Base-by-base conservation (phyloP, 179 eudicot genomes). In the Drosera spatulata region DNA sequence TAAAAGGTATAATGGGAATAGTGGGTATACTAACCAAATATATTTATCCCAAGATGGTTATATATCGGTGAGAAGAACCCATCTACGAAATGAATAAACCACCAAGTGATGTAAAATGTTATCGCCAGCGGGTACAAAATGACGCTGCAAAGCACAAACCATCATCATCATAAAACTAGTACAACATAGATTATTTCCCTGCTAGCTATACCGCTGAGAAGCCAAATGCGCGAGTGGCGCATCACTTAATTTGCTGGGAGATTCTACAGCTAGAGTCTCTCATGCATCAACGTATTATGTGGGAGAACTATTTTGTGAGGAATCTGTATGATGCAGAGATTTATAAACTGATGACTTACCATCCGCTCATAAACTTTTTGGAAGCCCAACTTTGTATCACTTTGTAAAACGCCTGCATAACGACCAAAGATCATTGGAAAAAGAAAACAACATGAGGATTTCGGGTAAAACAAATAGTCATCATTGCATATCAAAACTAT, bases 351-450 rank as follows among this genome's bases (percentile, higher is more conserved):
- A 2, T 22, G 6, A 64, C 73, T 56, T 58, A 89, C 97, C 97
- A 82, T 82, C 97, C 97, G 4, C 88, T 75, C 97, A 89, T 89
- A 71, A 89, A 89, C 73, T 89, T 89, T 60, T 89, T 86, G n/a
- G 97, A 79, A 33, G 91, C 84, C 97, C 97, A 89, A 75, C 95
- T 84, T 60, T 83, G 77, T 33, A 86, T 61, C 55, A 84, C 88
- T 77, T 86, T 89, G 67, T 54, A 79, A 65, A 82, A 82, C 51
- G 97, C 83, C 97, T 89, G 66, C 3, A 2, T 11, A 53, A 22
- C 33, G 33, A 22, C 33, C 33, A 22, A 22, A 22, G 33, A 22
- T 22, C 33, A 22, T 22, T 22, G 33, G 33, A 22, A 22, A 22
- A 22, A 22, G 33, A 22, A 22, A 22, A 22, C 33, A 22, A 22